phyloP scores from a whole-genome alignment of 805 yeast species.

The Yamadazyma akitaensis region DNA sequence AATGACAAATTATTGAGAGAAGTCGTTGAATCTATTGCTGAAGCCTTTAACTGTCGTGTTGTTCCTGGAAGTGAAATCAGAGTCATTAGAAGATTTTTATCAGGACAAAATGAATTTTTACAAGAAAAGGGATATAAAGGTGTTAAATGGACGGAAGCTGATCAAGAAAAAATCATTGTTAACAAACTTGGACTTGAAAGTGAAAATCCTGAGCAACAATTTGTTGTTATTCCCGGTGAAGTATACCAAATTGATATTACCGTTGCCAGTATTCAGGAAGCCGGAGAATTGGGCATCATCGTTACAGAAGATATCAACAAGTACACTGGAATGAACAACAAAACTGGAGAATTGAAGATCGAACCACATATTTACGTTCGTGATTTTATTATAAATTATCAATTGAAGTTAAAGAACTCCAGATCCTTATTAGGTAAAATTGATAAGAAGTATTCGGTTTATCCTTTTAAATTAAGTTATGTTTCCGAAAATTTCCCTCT shows the following conservation, averaged over 20 bases:
- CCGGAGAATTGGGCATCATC: conserved; percentile 59
- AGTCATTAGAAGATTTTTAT: conserved; percentile 86
- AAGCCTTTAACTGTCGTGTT: conserved; percentile 73
- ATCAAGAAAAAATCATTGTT: conserved; percentile 64
- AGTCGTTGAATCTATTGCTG: conserved; percentile 85
- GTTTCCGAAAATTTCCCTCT: conserved; percentile 63
- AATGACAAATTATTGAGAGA: conserved; percentile 69
- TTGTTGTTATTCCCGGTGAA: conserved; percentile 69
- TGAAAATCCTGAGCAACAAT: background rate
- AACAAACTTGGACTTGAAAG: conserved; percentile 20
- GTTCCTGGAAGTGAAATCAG: conserved; percentile 93
- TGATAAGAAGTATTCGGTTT: conserved; percentile 77
- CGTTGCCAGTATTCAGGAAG: conserved; percentile 63
- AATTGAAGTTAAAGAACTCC: conserved; percentile 69
- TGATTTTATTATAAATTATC: conserved; percentile 81
- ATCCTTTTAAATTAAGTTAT: conserved; percentile 84
- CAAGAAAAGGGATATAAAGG: conserved; percentile 93
- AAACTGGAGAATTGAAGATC: conserved; percentile 48
- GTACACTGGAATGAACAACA: conserved; percentile 59
- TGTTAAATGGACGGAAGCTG: conserved; percentile 81
- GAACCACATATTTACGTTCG: conserved; percentile 75
- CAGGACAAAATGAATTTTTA: conserved; percentile 91
- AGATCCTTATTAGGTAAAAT: conserved; percentile 66
- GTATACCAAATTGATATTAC: conserved; percentile 80
- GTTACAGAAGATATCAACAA: conserved; percentile 67